phyloP scores from a whole-genome alignment of 805 yeast genomes.

The Alloascoidea africana region DNA sequence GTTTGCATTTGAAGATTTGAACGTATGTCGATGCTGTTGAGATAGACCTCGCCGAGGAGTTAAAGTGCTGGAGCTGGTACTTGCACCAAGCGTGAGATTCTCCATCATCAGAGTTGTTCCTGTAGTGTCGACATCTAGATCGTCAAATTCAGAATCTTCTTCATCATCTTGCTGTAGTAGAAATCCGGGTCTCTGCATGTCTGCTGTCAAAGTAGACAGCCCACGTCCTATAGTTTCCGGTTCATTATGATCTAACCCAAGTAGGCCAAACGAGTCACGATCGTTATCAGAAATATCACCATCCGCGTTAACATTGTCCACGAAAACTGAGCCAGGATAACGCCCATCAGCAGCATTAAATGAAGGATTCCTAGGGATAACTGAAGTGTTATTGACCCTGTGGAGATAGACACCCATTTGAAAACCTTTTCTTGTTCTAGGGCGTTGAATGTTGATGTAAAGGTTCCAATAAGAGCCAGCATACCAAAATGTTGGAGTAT shows the following conservation, averaged over 20 bases:
- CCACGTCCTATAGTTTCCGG: neutral
- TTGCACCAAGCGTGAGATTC: neutral
- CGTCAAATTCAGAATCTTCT: conserved; percentile 8
- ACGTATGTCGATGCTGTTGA: neutral
- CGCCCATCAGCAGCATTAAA: conserved; percentile 8
- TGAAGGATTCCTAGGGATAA: conserved; percentile 5
- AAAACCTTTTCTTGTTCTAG: conserved; percentile 23
- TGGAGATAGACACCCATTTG: conserved; percentile 45
- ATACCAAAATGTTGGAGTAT: conserved; percentile 38
- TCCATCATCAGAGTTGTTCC: conserved; percentile 6
- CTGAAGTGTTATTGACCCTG: conserved; percentile 21
- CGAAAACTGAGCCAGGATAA: no score
- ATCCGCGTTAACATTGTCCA: neutral
- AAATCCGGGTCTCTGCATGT: neutral
- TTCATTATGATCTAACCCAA: neutral
- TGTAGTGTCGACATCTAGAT: conserved; percentile 11
- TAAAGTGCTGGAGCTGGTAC: no score
- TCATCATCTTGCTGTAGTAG: conserved; percentile 8
- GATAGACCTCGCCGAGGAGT: no score
- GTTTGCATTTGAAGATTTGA: neutral
- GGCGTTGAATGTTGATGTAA: conserved; percentile 28
- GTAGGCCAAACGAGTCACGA: neutral
- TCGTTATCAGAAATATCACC: neutral
- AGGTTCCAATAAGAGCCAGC: conserved; percentile 50
- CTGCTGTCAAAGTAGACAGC: neutral